A percentile compares a stretch with the other conserved stretches of the same genome.
Evolutionary conservation across 345 rosid species (phyloP).

Genomic region (Eucalyptus pumila): DNA sequence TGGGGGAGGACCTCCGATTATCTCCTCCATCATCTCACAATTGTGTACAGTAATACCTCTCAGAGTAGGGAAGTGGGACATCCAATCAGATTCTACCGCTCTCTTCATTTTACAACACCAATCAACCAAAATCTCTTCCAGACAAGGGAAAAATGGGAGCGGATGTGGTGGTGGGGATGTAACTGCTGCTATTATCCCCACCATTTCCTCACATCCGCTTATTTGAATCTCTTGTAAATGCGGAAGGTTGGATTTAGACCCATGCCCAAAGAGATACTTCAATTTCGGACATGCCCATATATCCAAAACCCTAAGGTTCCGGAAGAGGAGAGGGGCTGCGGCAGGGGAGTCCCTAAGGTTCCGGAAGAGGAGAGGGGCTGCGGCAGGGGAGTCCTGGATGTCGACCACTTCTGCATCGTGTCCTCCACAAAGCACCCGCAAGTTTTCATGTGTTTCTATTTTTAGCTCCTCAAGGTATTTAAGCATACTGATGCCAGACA

Average conservation of each 20-base stretch:
- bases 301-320: accelerated
- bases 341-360: not conserved
- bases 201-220: accelerated
- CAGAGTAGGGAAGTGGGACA: not conserved
- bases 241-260: accelerated
- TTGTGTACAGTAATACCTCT: accelerated
- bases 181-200: not conserved
- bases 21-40: not conserved
- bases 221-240: accelerated
- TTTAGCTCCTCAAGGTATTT: accelerated
- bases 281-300: accelerated
- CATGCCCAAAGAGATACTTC: not conserved
- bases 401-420: accelerated
- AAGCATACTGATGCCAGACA: too few species aligned
- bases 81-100: not conserved
- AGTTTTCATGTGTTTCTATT: accelerated
- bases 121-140: accelerated
- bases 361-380: accelerated
- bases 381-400: too few species aligned
- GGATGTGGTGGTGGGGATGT: not conserved
- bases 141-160: not conserved
- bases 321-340: accelerated
- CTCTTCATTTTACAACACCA: accelerated
- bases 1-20: not conserved
- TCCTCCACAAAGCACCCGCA: too few species aligned